phyloP scores from a whole-genome alignment of 2,329 filamentous ascomycete genomes.

The Alternaria sp. region DNA sequence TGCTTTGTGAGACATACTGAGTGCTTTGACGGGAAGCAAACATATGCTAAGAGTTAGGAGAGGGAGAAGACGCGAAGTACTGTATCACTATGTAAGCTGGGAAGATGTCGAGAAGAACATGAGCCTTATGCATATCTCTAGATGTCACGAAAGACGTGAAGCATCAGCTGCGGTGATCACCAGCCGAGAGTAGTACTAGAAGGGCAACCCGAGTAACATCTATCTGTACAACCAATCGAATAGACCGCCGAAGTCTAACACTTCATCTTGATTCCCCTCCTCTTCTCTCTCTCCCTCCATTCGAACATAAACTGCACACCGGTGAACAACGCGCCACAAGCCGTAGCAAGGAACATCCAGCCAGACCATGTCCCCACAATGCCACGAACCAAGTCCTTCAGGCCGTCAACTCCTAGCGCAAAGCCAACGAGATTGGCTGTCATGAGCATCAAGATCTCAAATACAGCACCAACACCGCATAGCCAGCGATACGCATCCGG shows the following conservation, averaged over 20 bases:
- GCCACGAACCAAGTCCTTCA: slow-evolving; percentile 77
- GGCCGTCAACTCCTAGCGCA: slow-evolving; percentile 87
- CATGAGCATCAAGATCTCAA: slow-evolving; percentile 95
- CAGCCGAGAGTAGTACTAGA: neutral
- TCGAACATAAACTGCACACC: slow-evolving; percentile 97
- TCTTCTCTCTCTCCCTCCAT: slow-evolving; percentile 82
- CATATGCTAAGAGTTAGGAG: neutral
- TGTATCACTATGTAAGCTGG: neutral
- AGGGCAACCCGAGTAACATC: neutral
- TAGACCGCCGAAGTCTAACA: slow-evolving; percentile 62
- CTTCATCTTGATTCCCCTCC: slow-evolving; percentile 83
- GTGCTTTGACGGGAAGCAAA: neutral
- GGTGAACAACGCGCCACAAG: slow-evolving; percentile 80
- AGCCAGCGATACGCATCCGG: slow-evolving; percentile 81
- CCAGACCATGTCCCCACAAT: slow-evolving; percentile 82
- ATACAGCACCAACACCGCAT: slow-evolving; percentile 81
- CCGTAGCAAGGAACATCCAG: slow-evolving; percentile 73
- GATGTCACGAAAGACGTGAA: neutral
- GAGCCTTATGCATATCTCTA: neutral
- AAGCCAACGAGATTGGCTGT: slow-evolving; percentile 94
- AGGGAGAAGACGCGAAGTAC: neutral
- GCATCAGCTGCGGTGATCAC: neutral
- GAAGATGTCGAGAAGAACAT: neutral
- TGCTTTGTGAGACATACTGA: neutral
- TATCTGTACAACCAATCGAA: neutral